Evolutionary conservation across 2,329 filamentous ascomycete genomes (phyloP).

Genomic region (Fusarium concolor): DNA sequence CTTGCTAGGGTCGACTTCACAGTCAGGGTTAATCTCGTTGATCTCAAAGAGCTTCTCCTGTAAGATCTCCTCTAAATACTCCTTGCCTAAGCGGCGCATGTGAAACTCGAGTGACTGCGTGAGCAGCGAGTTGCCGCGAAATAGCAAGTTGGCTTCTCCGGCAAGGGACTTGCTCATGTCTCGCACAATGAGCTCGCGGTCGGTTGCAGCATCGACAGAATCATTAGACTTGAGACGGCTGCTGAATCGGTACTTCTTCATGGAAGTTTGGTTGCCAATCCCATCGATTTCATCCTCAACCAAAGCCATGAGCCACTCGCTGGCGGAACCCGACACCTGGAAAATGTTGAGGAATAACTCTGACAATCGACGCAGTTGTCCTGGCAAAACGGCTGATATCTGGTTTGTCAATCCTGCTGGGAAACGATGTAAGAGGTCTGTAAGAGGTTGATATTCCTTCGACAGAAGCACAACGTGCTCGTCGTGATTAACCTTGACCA

Average conservation of each 20-base stretch:
- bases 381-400: slow-evolving; percentile 81
- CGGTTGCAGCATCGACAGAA: slow-evolving; percentile 69
- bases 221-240: slow-evolving; percentile 78
- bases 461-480: slow-evolving; percentile 90
- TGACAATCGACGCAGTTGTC: slow-evolving; percentile 81
- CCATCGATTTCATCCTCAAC: slow-evolving; percentile 98
- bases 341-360: slow-evolving; percentile 94
- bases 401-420: slow-evolving; percentile 85
- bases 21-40: slow-evolving; percentile 89
- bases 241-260: slow-evolving; percentile 79
- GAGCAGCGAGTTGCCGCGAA: slow-evolving; percentile 92
- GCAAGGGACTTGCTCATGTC: slow-evolving; percentile 84
- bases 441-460: slow-evolving; percentile 85
- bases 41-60: slow-evolving; percentile 89
- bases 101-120: slow-evolving; percentile 95
- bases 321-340: slow-evolving; percentile 85
- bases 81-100: slow-evolving; percentile 93
- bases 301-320: slow-evolving; percentile 91
- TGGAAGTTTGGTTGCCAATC: slow-evolving; percentile 81
- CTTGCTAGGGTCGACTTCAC: slow-evolving; percentile 93
- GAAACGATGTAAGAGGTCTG: slow-evolving; percentile 86
- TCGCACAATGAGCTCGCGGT: slow-evolving; percentile 77
- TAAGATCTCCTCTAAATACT: slow-evolving; percentile 89
- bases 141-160: slow-evolving; percentile 92
- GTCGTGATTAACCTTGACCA: slow-evolving; percentile 85